Evolutionary conservation across 2,329 filamentous ascomycete species (phyloP).

Genomic region (Dactylellina drechsleri): DNA sequence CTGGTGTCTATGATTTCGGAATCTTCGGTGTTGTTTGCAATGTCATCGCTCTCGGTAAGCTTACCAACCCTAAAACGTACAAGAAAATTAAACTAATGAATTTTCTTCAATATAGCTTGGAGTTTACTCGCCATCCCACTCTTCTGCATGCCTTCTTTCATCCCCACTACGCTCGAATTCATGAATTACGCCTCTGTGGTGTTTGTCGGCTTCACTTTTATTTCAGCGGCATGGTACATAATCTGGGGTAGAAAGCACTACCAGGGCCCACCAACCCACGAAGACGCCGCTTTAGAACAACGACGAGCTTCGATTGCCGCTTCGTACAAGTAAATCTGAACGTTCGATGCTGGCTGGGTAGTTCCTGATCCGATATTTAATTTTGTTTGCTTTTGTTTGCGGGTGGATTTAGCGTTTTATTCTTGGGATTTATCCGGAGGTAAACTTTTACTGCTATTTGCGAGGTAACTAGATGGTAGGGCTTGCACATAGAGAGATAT

Average conservation of each 20-base stretch:
- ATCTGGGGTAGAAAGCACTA: slow-evolving; percentile 77
- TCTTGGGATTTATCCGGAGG: slow-evolving; percentile 9
- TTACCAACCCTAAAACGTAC: background rate
- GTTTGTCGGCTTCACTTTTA: slow-evolving; percentile 72
- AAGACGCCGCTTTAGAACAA: slow-evolving; percentile 42
- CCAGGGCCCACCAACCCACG: slow-evolving; percentile 68
- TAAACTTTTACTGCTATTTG: slow-evolving; percentile 17
- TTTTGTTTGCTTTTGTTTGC: slow-evolving; percentile 17
- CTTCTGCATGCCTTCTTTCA: slow-evolving; percentile 75
- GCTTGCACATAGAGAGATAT: slow-evolving; percentile 13
- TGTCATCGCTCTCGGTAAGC: slow-evolving; percentile 71
- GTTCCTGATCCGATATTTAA: background rate
- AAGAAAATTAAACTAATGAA: slow-evolving; percentile 48
- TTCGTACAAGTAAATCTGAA: slow-evolving; percentile 38
- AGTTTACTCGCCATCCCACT: slow-evolving; percentile 75
- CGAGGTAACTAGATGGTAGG: slow-evolving; percentile 8
- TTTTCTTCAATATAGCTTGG: slow-evolving; percentile 66
- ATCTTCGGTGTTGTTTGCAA: slow-evolving; percentile 72
- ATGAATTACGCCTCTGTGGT: slow-evolving; percentile 82
- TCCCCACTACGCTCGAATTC: slow-evolving; percentile 69
- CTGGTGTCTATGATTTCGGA: slow-evolving; percentile 72
- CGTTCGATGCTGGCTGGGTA: slow-evolving; percentile 7
- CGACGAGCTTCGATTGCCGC: slow-evolving; percentile 49
- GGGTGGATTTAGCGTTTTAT: slow-evolving; percentile 42
- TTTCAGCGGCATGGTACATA: slow-evolving; percentile 75